A percentile compares a stretch with the other conserved stretches of the same genome.
phyloP scores from a whole-genome alignment of 1,284 basidiomycete species.

The Erythrobasidium hasegawianum region DNA sequence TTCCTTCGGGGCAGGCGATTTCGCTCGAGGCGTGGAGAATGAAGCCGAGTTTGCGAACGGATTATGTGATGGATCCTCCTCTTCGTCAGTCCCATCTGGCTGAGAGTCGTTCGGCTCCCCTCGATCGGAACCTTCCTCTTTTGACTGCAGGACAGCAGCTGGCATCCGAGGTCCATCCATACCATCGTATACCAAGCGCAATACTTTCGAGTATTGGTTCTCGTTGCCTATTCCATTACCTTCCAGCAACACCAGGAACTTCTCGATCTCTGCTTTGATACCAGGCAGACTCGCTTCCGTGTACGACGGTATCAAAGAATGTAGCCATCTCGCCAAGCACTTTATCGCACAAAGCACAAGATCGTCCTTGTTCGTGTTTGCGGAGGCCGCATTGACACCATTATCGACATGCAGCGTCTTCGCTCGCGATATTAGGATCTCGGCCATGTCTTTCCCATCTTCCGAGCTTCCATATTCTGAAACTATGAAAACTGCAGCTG shows the following conservation, averaged over 20 bases:
- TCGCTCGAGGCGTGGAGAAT: background rate
- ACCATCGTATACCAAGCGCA: constrained; percentile 4
- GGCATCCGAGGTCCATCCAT: constrained; percentile 14
- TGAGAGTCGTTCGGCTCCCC: no score
- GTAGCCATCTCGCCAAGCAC: constrained; percentile 13
- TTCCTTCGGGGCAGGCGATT: background rate
- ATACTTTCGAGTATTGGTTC: background rate
- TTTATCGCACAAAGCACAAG: constrained; percentile 7
- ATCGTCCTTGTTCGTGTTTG: background rate
- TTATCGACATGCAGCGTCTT: background rate
- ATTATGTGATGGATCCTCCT: constrained; percentile 4
- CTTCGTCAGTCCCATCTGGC: no score
- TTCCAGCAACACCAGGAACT: background rate
- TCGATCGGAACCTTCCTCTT: no score
- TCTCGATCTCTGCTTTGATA: background rate
- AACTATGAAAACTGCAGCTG: constrained; percentile 10
- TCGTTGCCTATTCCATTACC: background rate
- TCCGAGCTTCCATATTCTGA: constrained; percentile 11
- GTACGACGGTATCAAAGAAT: background rate
- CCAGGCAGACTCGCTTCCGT: background rate
- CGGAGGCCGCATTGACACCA: no score
- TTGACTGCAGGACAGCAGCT: no score
- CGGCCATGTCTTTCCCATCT: background rate
- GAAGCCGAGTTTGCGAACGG: constrained; percentile 10
- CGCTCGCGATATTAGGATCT: background rate